These are phyloP conservation scores for Colletotrichum abscissum DNA, from an alignment of 2,329 filamentous ascomycete species.

Conservation along the genomic window DNA sequence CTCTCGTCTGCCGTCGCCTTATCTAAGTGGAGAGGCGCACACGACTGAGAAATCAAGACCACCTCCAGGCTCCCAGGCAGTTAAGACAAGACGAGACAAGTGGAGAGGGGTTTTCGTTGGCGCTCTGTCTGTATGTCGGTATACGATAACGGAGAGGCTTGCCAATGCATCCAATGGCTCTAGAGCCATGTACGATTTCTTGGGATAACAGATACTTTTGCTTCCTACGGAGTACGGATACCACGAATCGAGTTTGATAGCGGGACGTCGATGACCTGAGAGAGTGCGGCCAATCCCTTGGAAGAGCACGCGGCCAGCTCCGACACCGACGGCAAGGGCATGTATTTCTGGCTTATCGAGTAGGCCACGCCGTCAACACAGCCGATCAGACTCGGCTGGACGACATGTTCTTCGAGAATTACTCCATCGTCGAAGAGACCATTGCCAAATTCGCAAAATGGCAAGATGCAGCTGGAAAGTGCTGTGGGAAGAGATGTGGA, in stretches of 20 bases:
- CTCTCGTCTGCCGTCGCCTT: constrained; percentile 34
- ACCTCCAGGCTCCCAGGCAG: constrained; percentile 16
- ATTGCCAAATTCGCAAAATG: background rate
- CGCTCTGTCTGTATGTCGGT: background rate
- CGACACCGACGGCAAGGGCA: background rate
- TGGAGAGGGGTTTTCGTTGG: constrained; percentile 9
- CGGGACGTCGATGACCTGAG: background rate
- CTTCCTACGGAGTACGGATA: background rate
- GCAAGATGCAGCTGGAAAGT: background rate
- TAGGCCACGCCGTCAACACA: background rate
- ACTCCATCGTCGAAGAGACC: constrained; percentile 2
- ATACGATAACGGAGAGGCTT: constrained; percentile 26
- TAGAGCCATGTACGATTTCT: background rate
- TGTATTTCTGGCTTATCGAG: background rate
- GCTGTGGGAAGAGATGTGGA: background rate
- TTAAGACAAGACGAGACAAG: constrained; percentile 22
- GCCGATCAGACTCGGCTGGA: background rate
- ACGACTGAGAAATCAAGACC: constrained; percentile 9
- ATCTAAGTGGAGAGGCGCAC: constrained; percentile 32
- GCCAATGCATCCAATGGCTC: constrained; percentile 10
- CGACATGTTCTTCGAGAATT: background rate
- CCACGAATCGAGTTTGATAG: background rate
- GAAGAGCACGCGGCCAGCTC: background rate
- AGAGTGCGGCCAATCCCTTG: background rate
- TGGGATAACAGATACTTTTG: constrained; percentile 15